Evolutionary conservation across 2,329 filamentous ascomycete genomes (phyloP), one percentile per base, ranked within the genome.

Genomic region (Botrytis tulipae): DNA sequence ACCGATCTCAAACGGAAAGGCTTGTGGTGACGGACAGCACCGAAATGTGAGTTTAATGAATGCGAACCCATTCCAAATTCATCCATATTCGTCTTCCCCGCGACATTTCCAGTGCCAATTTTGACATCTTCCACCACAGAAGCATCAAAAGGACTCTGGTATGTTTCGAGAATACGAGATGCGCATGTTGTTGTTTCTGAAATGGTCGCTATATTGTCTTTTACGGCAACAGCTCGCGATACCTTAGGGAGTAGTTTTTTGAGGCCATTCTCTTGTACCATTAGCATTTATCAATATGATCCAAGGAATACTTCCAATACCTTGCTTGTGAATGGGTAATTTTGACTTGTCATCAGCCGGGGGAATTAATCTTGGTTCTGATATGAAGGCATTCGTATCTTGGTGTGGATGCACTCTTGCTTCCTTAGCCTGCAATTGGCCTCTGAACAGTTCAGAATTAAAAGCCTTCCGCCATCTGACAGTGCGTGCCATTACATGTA

Each of bases 21-120:
- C 44, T 29, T n/a, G n/a, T 42, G 22, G 40, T 70, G 70, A 48
- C 51, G 35, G 7, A 95, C 92, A 1, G 88, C 81, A 1, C 92
- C 93, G 78, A 91, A 89, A 72, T 86, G 83, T 0, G 93, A 94
- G 78, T 91, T 84, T 32, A 86, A 87, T 1, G 91, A 92, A 80
- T 97, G 91, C 14, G 94, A 97, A 3, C 94, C 94, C 95, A 97
- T 97, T 42, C 95, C 94, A 81, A 97, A 97, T 81, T 97, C 96
- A 83, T 98, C 96, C 86, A 98, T 90, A 81, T 97, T 97, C 3
- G 94, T 95, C 82, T 97, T 97, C 10, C 92, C 92, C 2, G 95
- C 82, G 9, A 87, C n/a, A 35, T 8, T 82, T 9, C 89, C 90
- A 60, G 91, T 92, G 8, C 87, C 86, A 42, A 84, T 81, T 73